Evolutionary conservation across 345 rosid species (phyloP).

Genomic region (Populus alba): DNA sequence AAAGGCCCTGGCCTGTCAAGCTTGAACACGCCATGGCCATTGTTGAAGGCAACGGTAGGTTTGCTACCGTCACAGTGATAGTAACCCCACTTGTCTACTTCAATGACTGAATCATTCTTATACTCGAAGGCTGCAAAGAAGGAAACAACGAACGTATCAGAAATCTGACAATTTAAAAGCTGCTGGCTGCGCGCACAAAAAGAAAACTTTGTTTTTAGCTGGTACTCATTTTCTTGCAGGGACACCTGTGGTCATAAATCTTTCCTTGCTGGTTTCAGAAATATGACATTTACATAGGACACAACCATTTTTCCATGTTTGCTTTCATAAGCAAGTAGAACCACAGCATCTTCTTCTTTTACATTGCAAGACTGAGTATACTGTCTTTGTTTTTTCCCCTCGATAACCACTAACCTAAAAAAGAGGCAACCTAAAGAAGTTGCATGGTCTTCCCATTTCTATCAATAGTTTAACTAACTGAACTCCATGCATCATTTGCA

Average conservation of each 20-base stretch:
- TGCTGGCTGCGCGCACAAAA: not conserved
- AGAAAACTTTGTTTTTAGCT: not conserved
- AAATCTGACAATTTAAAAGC: not conserved
- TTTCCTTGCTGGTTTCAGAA: too few species aligned
- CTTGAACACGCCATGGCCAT: conserved; percentile 51
- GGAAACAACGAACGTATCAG: not conserved
- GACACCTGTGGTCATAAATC: not conserved
- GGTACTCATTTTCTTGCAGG: not conserved
- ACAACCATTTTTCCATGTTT: too few species aligned
- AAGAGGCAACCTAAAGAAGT: too few species aligned
- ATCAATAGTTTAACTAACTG: too few species aligned
- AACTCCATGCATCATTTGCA: too few species aligned
- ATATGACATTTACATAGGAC: too few species aligned
- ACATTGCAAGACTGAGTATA: too few species aligned
- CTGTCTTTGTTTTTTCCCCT: too few species aligned
- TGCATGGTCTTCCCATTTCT: too few species aligned
- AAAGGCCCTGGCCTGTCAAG: conserved; percentile 73
- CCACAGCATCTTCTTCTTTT: too few species aligned
- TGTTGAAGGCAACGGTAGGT: conserved; percentile 44
- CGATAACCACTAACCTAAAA: too few species aligned
- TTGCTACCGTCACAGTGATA: conserved; percentile 62
- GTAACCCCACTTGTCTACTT: conserved; percentile 74
- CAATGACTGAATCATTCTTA: conserved; percentile 64
- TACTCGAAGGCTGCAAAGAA: conserved; percentile 55
- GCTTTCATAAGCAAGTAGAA: too few species aligned